Evolutionary conservation across 305 asterid genomes (phyloP).

Genomic region (Solanum chacoense): DNA sequence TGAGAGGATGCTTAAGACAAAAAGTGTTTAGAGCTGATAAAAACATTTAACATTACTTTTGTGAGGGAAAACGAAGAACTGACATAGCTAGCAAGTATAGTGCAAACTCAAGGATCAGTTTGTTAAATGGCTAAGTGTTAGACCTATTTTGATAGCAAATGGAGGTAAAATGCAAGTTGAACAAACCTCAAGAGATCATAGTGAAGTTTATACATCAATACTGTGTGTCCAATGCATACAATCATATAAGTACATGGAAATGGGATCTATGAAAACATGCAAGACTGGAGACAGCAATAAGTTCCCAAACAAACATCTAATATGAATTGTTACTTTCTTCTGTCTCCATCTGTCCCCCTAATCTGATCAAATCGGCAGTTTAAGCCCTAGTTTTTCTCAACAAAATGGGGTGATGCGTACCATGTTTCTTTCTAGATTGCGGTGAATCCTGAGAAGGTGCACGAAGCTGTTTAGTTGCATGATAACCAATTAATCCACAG

Average conservation of each 20-base stretch:
- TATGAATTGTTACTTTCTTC: neutral
- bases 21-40: neutral
- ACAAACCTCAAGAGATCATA: neutral
- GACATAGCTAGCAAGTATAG: neutral
- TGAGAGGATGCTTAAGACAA: neutral
- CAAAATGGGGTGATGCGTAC: conserved; percentile 33
- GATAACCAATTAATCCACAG: conserved; percentile 30
- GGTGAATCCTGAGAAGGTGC: conserved; percentile 21
- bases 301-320: neutral
- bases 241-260: neutral
- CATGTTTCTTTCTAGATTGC: conserved; percentile 14
- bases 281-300: neutral
- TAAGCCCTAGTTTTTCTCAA: conserved; percentile 6
- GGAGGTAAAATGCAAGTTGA: neutral
- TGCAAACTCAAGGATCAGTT: neutral
- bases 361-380: neutral
- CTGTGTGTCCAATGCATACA: neutral
- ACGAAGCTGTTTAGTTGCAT: conserved; percentile 22
- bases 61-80: neutral
- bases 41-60: neutral
- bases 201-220: neutral
- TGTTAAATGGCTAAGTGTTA: neutral
- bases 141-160: neutral
- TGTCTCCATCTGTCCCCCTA: neutral
- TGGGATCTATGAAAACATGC: neutral